Evolutionary conservation across 1,284 basidiomycete species (phyloP), one percentile per base, ranked within the genome.

Genomic region (Pseudozyma sp.): DNA sequence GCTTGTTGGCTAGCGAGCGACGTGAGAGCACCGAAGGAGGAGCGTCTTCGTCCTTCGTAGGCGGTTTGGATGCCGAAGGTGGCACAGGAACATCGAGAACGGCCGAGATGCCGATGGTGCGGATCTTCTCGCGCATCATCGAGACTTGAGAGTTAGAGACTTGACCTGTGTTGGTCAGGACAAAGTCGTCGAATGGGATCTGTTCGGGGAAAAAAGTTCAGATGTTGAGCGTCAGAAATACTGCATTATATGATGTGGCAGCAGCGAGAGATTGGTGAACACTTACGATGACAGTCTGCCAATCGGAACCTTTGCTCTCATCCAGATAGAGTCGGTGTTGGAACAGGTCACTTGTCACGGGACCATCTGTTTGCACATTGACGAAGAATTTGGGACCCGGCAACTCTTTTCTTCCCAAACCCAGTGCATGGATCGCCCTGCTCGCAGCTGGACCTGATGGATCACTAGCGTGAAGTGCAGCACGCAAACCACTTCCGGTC

Each of bases 241-340:
- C 40, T 13, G 25, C 25, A 34, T 3, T 14, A 4, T 4, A 4
- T 18, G 19, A 51, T 39, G 8, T 13, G 31, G 39, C 19, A 45
- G 44, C 31, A 19, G 14, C 3, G 11, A 8, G 10, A 10, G n/a
- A 18, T 7, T 1, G 2, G 10, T 25, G 9, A 1, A 19, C 1
- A 59, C 91, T 81, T 75, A 93, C 93, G 76, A 92, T 90, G 11
- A 95, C 86, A 78, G 94, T 91, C 84, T 95, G 92, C 94, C 94
- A 96, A 11, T 87, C 87, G 52, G 78, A 57, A 16, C 90, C 91
- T 58, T 92, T 90, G 21, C 88, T 87, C 54, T 89, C 88, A 60
- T 89, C 87, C 83, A 95, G 92, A 85, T 90, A 93, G 40, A 96
- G 87, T 40, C 92, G 88, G 80, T 96, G 94, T 81, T 95, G 94